Conservation (phyloP, 768 basidiomycete genomes). For the Neoboletus subvelutipes region DNA sequence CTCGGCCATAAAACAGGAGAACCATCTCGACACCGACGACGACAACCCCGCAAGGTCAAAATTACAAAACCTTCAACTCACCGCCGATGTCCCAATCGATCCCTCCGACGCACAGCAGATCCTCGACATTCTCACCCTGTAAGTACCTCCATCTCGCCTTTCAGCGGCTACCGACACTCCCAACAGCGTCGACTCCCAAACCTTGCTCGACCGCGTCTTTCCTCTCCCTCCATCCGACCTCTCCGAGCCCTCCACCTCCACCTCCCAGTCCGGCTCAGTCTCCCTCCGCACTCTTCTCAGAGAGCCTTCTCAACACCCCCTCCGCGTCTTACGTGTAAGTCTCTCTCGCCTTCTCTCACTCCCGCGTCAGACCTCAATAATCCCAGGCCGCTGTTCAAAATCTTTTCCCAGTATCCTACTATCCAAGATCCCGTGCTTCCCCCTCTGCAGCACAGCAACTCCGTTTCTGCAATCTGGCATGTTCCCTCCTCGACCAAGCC, state of each 20-base stretch:
- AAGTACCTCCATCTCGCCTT: conserved; percentile 15
- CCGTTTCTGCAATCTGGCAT: conserved; percentile 72
- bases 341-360: conserved; percentile 13
- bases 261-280: conserved; percentile 32
- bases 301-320: conserved; percentile 51
- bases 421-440: conserved; percentile 62
- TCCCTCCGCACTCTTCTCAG: conserved; percentile 60
- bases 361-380: conserved; percentile 1
- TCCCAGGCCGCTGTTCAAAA: conserved; percentile 61
- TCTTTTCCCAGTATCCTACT: conserved; percentile 66
- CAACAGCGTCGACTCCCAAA: conserved; percentile 66
- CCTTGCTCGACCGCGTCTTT: conserved; percentile 78
- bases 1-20: conserved; percentile 35
- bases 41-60: conserved; percentile 19
- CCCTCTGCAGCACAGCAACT: conserved; percentile 66
- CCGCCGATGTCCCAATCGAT: conserved; percentile 49
- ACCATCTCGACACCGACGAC: conserved; percentile 21
- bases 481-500: conserved; percentile 70
- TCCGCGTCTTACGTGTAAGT: conserved; percentile 57
- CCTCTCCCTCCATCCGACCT: conserved; percentile 45
- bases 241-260: conserved; percentile 42
- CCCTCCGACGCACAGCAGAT: conserved; percentile 49
- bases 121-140: conserved; percentile 61
- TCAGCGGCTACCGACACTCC: conserved; percentile 1
- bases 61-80: conserved; percentile 33